Conservation (phyloP, 2,329 filamentous ascomycete species). For the Ophiostoma sp. region DNA sequence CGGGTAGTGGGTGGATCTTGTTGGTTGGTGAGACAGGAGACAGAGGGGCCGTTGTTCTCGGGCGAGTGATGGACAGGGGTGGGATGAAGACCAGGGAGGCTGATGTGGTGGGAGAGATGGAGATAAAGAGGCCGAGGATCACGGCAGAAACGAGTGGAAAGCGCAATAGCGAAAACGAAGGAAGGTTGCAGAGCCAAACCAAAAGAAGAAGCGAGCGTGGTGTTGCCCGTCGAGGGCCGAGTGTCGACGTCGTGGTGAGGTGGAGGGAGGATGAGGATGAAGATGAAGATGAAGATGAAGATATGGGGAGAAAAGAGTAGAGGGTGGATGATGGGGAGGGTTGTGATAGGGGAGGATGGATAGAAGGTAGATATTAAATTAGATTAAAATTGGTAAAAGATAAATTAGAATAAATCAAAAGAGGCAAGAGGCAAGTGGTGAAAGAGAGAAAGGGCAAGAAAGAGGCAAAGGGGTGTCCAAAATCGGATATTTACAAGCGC, state of each 20-base stretch:
- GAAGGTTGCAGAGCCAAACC: neutral
- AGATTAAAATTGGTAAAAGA: neutral
- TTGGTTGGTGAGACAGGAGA: slow-evolving; percentile 23
- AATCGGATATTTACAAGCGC: neutral
- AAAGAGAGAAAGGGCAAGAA: too few species aligned
- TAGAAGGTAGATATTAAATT: neutral
- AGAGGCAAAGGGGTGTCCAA: neutral
- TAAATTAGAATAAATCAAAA: neutral
- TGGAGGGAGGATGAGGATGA: neutral
- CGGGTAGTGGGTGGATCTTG: neutral
- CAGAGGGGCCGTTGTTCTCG: slow-evolving; percentile 10
- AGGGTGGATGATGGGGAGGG: neutral
- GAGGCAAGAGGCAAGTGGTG: slow-evolving; percentile 4
- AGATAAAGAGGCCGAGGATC: neutral
- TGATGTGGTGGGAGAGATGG: neutral
- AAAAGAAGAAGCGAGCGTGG: slow-evolving; percentile 2
- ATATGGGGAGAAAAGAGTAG: neutral
- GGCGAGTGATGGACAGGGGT: slow-evolving; percentile 10
- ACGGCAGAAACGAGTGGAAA: slow-evolving; percentile 3
- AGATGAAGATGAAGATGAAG: neutral
- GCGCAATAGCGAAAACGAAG: neutral
- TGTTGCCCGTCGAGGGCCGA: slow-evolving; percentile 1
- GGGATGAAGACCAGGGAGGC: neutral
- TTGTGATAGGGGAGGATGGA: neutral
- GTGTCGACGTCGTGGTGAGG: slow-evolving; percentile 8